Base-by-base conservation (phyloP, 202 grass and related monocot genomes). In the Zizania palustris region DNA sequence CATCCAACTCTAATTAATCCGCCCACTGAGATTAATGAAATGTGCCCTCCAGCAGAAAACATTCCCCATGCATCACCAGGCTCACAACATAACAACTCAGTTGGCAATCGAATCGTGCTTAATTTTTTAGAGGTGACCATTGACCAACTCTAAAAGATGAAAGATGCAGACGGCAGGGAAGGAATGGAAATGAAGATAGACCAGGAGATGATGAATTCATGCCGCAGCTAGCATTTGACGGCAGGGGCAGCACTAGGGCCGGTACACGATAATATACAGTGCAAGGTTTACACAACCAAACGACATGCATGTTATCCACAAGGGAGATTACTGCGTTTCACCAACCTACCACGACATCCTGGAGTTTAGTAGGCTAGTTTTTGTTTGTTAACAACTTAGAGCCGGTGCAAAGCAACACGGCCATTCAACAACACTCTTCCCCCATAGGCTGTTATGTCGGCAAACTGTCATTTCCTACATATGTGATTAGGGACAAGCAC, bases 391-490 rank as follows among this genome's bases (percentile, higher is more conserved):
- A 39, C 6, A 35, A 16, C 14, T 67, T 22, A 54, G 14, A 62
- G 65, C 65, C 18, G 76, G 7, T 54, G 65, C 35, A 40, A 19
- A 77, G 72, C 34, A 21, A 57, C 59, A 15, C 7, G 13, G 45
- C 22, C 38, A 4, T 36, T 38, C 2, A 11, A 39, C 2, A 11
- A 39, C 9, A 36, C 16, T 45, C 5, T 45, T 67, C 12, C 57
- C 76, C 19, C 66, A 64, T 16, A 15, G 15, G 1, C 5, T 69
- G 44, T 16, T 72, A 63, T 63, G 74, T 83, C 61, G 54, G 62
- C 54, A 33, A 56, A 67, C 28, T 65, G 7, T 73, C 77, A 48
- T 82, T 73, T 28, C 60, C 21, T 46, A 9, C 21, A 77, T 12
- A 48, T 67, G 14, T 16, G 16, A 22, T 72, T 16, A 40, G 9